Conservation (phyloP, 2,329 filamentous ascomycete genomes). For the Aureobasidium sp. region DNA sequence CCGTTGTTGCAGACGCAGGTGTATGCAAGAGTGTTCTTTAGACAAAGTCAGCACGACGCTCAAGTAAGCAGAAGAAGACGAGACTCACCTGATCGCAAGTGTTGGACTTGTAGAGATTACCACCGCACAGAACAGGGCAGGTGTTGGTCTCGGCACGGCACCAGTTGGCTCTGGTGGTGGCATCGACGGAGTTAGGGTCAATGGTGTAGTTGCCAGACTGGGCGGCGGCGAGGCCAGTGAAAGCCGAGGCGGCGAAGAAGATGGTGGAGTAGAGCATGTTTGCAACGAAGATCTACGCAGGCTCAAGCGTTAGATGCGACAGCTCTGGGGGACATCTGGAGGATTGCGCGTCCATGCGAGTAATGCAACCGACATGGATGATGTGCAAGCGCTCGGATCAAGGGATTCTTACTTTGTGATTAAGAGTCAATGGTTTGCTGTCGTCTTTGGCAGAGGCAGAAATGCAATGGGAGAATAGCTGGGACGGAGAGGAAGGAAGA, state of each 20-base stretch:
- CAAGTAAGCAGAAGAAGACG: neutral
- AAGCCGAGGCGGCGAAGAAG: slow-evolving; percentile 40
- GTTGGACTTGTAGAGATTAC: slow-evolving; percentile 39
- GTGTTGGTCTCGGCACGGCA: slow-evolving; percentile 53
- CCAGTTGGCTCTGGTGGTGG: slow-evolving; percentile 40
- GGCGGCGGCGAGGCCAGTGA: slow-evolving; percentile 39
- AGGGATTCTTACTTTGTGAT: neutral
- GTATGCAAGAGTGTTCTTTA: slow-evolving; percentile 43
- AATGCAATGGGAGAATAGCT: neutral
- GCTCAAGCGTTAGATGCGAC: slow-evolving; percentile 13
- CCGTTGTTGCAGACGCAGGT: slow-evolving; percentile 52
- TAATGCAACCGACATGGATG: neutral
- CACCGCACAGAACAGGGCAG: slow-evolving; percentile 56
- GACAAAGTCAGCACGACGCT: slow-evolving; percentile 16
- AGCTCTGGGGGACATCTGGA: neutral
- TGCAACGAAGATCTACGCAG: slow-evolving; percentile 17
- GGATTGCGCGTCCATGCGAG: slow-evolving; percentile 12
- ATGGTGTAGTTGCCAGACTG: slow-evolving; percentile 30
- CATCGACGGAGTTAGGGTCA: slow-evolving; percentile 34
- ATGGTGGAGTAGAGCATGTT: slow-evolving; percentile 44
- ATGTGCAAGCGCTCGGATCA: neutral
- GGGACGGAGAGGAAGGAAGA: neutral
- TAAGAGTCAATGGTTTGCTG: slow-evolving; percentile 12
- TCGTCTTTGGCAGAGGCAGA: neutral
- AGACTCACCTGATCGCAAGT: slow-evolving; percentile 50